These are phyloP conservation scores for Botryobasidium botryosum DNA, from an alignment of 768 basidiomycete species.

Conservation along the genomic window DNA sequence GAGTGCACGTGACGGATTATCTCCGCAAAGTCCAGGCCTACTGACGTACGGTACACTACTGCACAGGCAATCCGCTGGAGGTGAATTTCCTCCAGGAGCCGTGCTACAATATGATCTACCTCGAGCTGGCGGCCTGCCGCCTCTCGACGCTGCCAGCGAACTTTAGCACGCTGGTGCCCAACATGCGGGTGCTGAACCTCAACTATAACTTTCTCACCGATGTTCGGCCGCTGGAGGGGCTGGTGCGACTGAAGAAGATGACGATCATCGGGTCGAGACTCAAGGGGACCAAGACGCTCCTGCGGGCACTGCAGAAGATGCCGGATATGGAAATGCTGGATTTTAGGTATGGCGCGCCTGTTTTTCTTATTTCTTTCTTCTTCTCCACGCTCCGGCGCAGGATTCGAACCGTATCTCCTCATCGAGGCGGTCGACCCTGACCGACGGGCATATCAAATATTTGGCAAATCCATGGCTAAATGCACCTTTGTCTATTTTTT, in stretches of 20 bases:
- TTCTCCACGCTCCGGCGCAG: background rate
- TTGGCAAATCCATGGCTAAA: background rate
- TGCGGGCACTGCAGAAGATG: conserved; percentile 54
- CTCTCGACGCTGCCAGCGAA: conserved; percentile 55
- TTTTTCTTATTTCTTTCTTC: conserved; percentile 3
- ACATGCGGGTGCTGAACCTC: conserved; percentile 79
- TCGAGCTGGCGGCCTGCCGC: conserved; percentile 81
- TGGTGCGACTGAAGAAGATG: conserved; percentile 63
- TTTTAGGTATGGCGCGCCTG: conserved; percentile 44
- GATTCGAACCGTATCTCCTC: no score
- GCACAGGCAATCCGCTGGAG: conserved; percentile 52
- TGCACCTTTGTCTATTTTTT: background rate
- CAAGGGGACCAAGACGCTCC: conserved; percentile 53
- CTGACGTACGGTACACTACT: background rate
- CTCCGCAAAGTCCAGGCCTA: background rate
- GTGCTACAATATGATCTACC: conserved; percentile 79
- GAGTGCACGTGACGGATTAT: conserved; percentile 23
- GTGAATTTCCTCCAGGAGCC: conserved; percentile 35
- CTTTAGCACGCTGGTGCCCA: conserved; percentile 52
- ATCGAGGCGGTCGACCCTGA: no score
- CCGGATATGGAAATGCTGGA: conserved; percentile 77
- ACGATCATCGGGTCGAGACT: conserved; percentile 70
- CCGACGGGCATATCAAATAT: conserved; percentile 3
- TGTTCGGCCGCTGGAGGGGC: conserved; percentile 49
- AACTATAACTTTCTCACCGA: conserved; percentile 81